Base-by-base conservation (phyloP, 164 flowering plant species). In the Tetrastigma voinierianum region DNA sequence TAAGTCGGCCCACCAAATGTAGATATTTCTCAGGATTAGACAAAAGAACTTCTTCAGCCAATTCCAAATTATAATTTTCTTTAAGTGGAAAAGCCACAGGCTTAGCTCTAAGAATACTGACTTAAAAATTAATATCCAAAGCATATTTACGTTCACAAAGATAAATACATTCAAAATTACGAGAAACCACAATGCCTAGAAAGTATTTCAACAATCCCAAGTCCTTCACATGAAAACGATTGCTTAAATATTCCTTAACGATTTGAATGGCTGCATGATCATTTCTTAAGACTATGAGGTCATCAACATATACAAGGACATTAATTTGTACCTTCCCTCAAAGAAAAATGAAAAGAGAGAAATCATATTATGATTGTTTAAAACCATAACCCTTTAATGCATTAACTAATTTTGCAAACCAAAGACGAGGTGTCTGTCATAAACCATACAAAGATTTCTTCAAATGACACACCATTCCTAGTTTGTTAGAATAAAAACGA, bases 171-270 rank as follows among this genome's bases (percentile, higher is more conserved):
- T 15, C 17, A 2, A 23, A 15, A 51, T 16, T 15, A 2, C 65
- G 1, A 13, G 54, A 63, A 15, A 70, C 63, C 55, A 64, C 68
- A 54, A 70, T 46, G 1, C 68, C 68, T 10, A 70, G 43, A 20
- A 67, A 72, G 48, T 67, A 67, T 19, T 61, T 67, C 19, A 67
- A 40, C 18, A 3, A 9, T 2, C 76, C 72, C 24, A 72, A 51
- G 51, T 70, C 74, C 23, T 70, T 70, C n/a, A 70, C 57, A 11
- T 57, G 32, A 32, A 70, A 70, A 11, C 43, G 17, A 18, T 54
- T 10, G 9, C 46, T 40, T 21, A 69, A 13, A 32, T 40, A 53
- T 9, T 6, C 24, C 24, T 64, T 63, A 21, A 69, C 47, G 11
- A 1, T 3, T n/a, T 10, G 13, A 14, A 59, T 11, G 16, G 2